These are phyloP conservation scores for Cyathus striatus DNA, from an alignment of 768 basidiomycete genomes.

Conservation along the genomic window DNA sequence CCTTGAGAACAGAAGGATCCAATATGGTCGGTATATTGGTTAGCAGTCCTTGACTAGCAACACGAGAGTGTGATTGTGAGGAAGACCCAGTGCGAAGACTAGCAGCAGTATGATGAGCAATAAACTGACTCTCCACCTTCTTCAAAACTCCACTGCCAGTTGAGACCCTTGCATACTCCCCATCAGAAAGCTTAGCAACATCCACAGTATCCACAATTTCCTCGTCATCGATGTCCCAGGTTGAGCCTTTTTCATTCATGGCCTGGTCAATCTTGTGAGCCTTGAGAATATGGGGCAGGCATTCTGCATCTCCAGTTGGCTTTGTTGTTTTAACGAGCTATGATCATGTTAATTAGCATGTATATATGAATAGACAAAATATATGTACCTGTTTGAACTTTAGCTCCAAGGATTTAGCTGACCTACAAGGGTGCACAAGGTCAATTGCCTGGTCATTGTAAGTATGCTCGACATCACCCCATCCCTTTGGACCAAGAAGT, in stretches of 20 bases:
- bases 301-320: not conserved
- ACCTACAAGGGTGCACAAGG: not conserved
- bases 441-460: not conserved
- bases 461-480: not conserved
- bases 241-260: not conserved
- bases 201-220: not conserved
- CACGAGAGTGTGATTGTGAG: not conserved
- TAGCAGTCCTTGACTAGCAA: not conserved
- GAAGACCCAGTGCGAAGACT: too few species aligned
- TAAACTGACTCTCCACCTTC: too few species aligned
- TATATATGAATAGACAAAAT: not conserved
- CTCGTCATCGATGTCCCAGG: not conserved
- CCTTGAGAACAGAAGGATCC: not conserved
- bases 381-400: not conserved
- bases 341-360: not conserved
- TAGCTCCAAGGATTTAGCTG: not conserved
- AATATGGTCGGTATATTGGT: not conserved
- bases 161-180: too few species aligned
- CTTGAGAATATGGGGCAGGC: not conserved
- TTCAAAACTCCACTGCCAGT: too few species aligned
- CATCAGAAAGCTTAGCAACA: not conserved
- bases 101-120: too few species aligned
- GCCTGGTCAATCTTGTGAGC: not conserved
- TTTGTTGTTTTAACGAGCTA: not conserved
- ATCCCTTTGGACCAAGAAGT: not conserved